Percentiles rank a stretch among this genome's conserved stretches.
phyloP scores from a whole-genome alignment of 108 stramenopile species.

The Aurantiochytrium sp. region DNA sequence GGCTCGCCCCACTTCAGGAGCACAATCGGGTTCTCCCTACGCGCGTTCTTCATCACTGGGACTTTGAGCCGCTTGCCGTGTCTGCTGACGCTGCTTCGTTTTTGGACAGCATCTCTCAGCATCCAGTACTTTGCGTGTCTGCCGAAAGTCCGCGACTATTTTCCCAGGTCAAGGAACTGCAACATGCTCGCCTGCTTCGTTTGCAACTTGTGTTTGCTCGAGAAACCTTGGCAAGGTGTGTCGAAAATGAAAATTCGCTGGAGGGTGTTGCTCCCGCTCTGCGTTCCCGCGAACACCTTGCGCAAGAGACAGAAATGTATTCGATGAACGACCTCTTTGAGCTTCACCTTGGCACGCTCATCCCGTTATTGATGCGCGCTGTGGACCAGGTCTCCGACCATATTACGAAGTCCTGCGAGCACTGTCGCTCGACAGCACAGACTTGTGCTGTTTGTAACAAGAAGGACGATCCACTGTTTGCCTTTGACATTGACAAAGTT shows the following conservation, averaged over 20 bases:
- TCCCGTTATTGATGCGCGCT: neutral
- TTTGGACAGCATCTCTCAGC: neutral
- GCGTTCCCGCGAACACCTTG: neutral
- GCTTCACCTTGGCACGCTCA: neutral
- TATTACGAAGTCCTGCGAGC: neutral
- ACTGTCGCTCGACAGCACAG: neutral
- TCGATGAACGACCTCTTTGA: neutral
- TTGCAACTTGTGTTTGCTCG: neutral
- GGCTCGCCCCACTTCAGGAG: neutral
- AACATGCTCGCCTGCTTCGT: neutral
- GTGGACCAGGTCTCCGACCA: neutral
- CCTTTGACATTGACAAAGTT: neutral
- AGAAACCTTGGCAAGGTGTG: neutral
- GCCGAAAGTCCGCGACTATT: neutral
- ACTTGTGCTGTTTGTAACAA: neutral
- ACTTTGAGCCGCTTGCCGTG: neutral
- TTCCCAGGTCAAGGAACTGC: neutral
- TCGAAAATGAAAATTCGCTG: neutral
- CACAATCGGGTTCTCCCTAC: neutral
- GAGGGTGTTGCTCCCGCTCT: neutral
- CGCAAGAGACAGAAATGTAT: neutral
- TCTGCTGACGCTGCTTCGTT: neutral
- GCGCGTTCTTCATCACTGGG: neutral
- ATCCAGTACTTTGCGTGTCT: neutral
- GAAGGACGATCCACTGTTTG: neutral